Evolutionary conservation across 2,329 filamentous ascomycete genomes (phyloP).

Genomic region (Diaporthe helianthi): DNA sequence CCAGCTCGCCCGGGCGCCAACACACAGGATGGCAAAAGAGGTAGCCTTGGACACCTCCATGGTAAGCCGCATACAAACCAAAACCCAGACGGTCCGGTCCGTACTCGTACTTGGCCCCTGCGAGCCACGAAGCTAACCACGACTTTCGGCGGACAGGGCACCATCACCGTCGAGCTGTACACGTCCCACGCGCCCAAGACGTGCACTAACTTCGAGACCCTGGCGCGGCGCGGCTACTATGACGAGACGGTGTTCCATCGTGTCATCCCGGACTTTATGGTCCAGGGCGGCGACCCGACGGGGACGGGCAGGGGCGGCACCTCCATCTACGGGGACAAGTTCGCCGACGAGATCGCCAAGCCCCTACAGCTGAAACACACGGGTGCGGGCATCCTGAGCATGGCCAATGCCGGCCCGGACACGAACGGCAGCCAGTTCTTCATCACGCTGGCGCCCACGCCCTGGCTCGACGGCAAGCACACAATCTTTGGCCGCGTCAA

Average conservation of each 20-base stretch:
- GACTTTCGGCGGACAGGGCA: conserved; percentile 64
- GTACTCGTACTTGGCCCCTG: not conserved
- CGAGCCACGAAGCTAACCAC: conserved; percentile 12
- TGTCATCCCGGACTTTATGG: conserved; percentile 95
- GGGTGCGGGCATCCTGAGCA: conserved; percentile 89
- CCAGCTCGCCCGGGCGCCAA: not conserved
- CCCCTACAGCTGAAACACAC: conserved; percentile 76
- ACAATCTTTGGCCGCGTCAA: conserved; percentile 95
- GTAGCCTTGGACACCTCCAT: conserved; percentile 86
- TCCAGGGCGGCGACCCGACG: conserved; percentile 92
- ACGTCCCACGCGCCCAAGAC: conserved; percentile 85
- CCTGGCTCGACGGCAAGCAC: conserved; percentile 96
- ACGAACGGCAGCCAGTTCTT: conserved; percentile 98
- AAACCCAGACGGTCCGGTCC: not conserved
- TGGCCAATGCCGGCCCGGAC: conserved; percentile 94
- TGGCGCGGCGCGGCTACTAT: conserved; percentile 87
- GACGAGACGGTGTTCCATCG: conserved; percentile 87
- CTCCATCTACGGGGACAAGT: conserved; percentile 92
- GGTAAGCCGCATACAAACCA: conserved; percentile 56
- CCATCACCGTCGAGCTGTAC: conserved; percentile 89
- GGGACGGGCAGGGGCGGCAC: conserved; percentile 89
- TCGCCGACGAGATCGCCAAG: conserved; percentile 82
- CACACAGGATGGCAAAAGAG: conserved; percentile 72
- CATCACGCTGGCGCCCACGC: conserved; percentile 90
- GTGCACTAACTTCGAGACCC: conserved; percentile 85